Percentiles rank a stretch among this genome's conserved stretches.
Evolutionary conservation across 1,284 basidiomycete genomes (phyloP).

Genomic region (Mycocalia duriaeana): DNA sequence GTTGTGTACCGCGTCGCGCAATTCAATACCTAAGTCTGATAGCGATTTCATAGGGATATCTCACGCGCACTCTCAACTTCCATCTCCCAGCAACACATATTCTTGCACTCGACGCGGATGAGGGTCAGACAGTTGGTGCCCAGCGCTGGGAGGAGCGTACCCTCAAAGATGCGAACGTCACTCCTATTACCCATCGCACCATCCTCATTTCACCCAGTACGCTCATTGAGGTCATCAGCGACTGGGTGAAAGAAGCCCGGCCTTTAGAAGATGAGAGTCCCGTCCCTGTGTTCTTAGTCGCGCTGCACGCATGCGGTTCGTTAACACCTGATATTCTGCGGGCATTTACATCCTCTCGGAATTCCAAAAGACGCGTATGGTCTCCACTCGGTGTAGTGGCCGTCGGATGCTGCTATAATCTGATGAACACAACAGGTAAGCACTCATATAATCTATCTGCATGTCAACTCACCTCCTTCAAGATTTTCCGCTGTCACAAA

Average conservation of each 20-base stretch:
- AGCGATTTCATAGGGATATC: conserved; percentile 28
- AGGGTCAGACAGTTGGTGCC: conserved; percentile 28
- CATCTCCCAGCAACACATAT: conserved; percentile 24
- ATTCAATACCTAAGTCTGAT: neutral
- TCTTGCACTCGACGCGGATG: conserved; percentile 33
- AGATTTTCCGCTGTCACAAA: conserved; percentile 33
- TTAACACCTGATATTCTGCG: conserved; percentile 38
- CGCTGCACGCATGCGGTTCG: conserved; percentile 50
- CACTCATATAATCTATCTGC: neutral
- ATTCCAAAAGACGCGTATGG: conserved; percentile 17
- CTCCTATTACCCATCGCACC: conserved; percentile 44
- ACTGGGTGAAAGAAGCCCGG: conserved; percentile 31
- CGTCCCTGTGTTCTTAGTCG: conserved; percentile 54
- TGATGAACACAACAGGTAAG: conserved; percentile 28
- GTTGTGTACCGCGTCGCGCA: neutral
- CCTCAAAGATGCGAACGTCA: conserved; percentile 10
- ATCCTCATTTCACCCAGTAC: conserved; percentile 42
- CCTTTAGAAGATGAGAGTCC: conserved; percentile 14
- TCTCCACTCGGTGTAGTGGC: conserved; percentile 27
- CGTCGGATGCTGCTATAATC: conserved; percentile 43
- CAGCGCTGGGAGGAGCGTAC: conserved; percentile 21
- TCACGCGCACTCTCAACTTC: conserved; percentile 31
- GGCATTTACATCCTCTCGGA: conserved; percentile 20
- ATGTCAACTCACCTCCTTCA: neutral
- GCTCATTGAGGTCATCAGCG: conserved; percentile 34